Evolutionary conservation across 768 basidiomycete species (phyloP).

Genomic region (Auricularia sp.): DNA sequence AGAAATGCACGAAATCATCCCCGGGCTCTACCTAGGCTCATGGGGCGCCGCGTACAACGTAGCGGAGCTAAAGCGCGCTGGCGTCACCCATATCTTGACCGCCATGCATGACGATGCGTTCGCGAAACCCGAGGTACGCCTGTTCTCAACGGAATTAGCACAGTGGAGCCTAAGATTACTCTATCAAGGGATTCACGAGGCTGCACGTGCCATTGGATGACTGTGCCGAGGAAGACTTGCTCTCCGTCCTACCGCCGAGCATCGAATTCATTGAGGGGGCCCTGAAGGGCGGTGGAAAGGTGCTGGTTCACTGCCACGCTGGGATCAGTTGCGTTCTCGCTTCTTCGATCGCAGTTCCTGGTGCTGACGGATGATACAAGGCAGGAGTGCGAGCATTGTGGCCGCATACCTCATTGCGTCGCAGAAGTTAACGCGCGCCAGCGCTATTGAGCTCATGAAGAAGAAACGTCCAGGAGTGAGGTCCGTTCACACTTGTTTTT

Average conservation of each 20-base stretch:
- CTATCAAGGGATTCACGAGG: conserved; percentile 58
- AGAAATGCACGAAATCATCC: background rate
- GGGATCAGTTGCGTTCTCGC: conserved; percentile 52
- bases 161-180: background rate
- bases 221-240: conserved; percentile 62
- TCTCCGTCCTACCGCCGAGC: conserved; percentile 57
- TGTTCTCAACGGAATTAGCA: background rate
- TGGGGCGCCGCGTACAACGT: background rate
- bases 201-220: conserved; percentile 76
- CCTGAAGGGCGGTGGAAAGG: conserved; percentile 60
- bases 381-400: conserved; percentile 75
- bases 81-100: background rate
- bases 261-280: conserved; percentile 79
- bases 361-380: conserved; percentile 23
- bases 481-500: conserved; percentile 34
- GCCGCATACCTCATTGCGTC: conserved; percentile 85
- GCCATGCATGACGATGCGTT: background rate
- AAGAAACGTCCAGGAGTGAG: conserved; percentile 56
- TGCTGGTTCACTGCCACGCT: conserved; percentile 85
- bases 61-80: background rate
- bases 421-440: conserved; percentile 40
- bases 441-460: conserved; percentile 60
- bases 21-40: background rate
- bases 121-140: background rate
- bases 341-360: background rate